These are phyloP conservation scores for Pinus taeda DNA, from an alignment of 75 land plant species.

Conservation along the genomic window DNA sequence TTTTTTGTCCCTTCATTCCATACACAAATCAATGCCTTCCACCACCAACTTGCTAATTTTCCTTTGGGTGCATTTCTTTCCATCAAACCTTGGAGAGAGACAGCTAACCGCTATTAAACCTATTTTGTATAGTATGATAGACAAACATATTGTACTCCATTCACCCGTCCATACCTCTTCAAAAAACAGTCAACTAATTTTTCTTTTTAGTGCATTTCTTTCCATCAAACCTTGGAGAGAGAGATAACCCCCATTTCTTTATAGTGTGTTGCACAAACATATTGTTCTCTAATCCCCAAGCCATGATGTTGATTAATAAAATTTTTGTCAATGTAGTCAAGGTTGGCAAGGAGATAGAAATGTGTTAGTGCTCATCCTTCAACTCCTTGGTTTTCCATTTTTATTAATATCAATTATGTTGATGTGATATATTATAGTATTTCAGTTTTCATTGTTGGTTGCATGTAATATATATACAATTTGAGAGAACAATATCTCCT, in stretches of 20 bases:
- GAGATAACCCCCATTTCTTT: background rate
- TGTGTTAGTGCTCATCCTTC: slow-evolving; percentile 60
- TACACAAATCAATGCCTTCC: no score
- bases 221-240: background rate
- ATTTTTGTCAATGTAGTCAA: slow-evolving; percentile 11
- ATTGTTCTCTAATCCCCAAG: no score
- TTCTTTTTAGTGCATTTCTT: background rate
- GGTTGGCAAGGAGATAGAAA: slow-evolving; percentile 19
- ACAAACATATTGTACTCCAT: no score
- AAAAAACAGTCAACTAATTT: background rate
- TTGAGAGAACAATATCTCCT: background rate
- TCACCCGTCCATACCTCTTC: no score
- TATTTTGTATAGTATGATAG: background rate
- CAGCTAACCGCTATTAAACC: background rate
- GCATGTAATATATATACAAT: background rate
- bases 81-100: background rate
- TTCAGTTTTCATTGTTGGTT: background rate
- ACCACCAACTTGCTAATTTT: no score
- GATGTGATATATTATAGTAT: background rate
- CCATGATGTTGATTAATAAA: slow-evolving; percentile 5
- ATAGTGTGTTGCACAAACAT: background rate
- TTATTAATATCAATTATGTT: background rate
- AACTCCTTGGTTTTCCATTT: slow-evolving; percentile 24
- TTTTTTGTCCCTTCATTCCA: no score
- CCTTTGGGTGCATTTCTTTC: no score